phyloP scores from a whole-genome alignment of 192 early-diverging fungal genomes.

The Backusella australiensis region DNA sequence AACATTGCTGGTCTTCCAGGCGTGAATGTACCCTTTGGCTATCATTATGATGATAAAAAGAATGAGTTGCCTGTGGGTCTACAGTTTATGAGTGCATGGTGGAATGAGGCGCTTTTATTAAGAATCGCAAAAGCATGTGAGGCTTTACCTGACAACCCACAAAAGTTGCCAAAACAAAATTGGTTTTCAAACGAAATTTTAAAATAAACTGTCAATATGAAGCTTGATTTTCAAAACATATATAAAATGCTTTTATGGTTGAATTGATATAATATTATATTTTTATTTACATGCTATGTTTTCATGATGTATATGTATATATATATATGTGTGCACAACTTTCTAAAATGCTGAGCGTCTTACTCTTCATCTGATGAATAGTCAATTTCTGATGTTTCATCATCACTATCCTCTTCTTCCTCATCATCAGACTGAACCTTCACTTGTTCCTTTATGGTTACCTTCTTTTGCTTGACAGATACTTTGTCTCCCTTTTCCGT shows the following conservation, averaged over 20 bases:
- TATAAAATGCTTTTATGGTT: neutral
- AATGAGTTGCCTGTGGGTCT: constrained; percentile 61
- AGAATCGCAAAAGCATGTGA: constrained; percentile 58
- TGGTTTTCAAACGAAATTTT: constrained; percentile 3
- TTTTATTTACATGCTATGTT: constrained; percentile 1
- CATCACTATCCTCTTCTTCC: neutral
- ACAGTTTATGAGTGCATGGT: constrained; percentile 71
- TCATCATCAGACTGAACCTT: neutral
- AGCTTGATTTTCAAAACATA: neutral
- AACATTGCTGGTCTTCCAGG: constrained; percentile 69
- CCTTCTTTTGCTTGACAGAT: neutral
- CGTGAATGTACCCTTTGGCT: constrained; percentile 59
- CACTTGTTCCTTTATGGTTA: constrained; percentile 1
- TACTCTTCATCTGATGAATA: constrained; percentile 1
- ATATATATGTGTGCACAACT: neutral
- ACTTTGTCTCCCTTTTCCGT: neutral
- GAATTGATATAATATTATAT: neutral
- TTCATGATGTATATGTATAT: neutral
- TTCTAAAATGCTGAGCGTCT: neutral
- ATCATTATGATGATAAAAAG: constrained; percentile 15
- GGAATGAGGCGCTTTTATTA: constrained; percentile 60
- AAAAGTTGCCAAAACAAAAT: constrained; percentile 31
- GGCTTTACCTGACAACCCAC: constrained; percentile 33
- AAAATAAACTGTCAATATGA: neutral
- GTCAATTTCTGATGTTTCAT: constrained; percentile 1